These are phyloP conservation scores for Cordyceps militaris DNA, from an alignment of 2,329 filamentous ascomycete species.

Conservation along the genomic window DNA sequence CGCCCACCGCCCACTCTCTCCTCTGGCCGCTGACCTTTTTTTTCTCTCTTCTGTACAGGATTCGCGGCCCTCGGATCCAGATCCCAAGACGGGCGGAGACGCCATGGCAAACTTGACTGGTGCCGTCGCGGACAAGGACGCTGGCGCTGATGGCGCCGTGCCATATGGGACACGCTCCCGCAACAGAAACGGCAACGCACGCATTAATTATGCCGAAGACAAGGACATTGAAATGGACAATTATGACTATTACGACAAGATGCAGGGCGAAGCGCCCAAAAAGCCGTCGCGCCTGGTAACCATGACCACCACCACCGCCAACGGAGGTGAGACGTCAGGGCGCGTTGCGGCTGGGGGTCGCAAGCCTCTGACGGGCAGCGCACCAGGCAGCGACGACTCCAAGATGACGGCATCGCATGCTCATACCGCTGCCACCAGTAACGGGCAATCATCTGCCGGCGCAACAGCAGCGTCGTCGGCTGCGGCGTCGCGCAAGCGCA, in stretches of 20 bases:
- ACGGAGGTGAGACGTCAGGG: conserved; percentile 26
- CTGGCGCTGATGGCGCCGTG: conserved; percentile 46
- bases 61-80: conserved; percentile 27
- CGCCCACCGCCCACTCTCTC: neutral
- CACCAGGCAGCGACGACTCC: conserved; percentile 31
- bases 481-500: conserved; percentile 71
- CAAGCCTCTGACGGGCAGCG: conserved; percentile 23
- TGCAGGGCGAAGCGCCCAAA: conserved; percentile 47
- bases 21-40: conserved; percentile 8
- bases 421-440: conserved; percentile 20
- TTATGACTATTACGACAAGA: conserved; percentile 61
- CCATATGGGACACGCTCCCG: conserved; percentile 91
- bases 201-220: conserved; percentile 93
- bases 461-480: conserved; percentile 45
- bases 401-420: conserved; percentile 31
- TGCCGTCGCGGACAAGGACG: conserved; percentile 40
- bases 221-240: conserved; percentile 81
- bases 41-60: conserved; percentile 23
- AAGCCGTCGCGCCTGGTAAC: conserved; percentile 46
- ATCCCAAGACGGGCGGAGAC: conserved; percentile 27
- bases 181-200: conserved; percentile 71
- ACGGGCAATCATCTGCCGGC: conserved; percentile 17
- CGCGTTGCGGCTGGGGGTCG: conserved; percentile 31
- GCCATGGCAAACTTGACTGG: conserved; percentile 43
- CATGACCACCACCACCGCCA: conserved; percentile 19